Conservation (phyloP, 2,329 filamentous ascomycete genomes). For the Leptosphaerulina australis region DNA sequence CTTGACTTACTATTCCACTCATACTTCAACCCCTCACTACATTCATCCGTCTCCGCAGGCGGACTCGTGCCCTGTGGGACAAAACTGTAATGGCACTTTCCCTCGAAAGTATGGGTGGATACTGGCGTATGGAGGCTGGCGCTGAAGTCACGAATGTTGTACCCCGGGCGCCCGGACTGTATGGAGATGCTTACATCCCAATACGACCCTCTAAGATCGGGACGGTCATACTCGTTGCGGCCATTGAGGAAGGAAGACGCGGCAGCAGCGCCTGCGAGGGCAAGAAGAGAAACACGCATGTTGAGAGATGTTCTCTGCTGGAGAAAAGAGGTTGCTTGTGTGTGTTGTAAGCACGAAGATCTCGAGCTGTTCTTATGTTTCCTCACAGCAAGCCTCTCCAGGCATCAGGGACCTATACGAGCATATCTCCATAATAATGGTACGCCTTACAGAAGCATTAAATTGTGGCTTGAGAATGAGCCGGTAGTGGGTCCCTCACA, state of each 20-base stretch:
- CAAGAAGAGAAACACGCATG: conserved; percentile 17
- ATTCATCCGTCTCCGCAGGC: conserved; percentile 15
- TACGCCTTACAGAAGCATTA: conserved; percentile 16
- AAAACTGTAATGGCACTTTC: conserved; percentile 23
- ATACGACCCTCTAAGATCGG: conserved; percentile 15
- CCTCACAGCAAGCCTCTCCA: background rate
- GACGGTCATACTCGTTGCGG: conserved; percentile 3
- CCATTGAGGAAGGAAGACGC: conserved; percentile 1
- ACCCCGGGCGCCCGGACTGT: conserved; percentile 20
- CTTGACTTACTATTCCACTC: conserved; percentile 22
- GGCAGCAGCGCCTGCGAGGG: conserved; percentile 6
- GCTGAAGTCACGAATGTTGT: conserved; percentile 16
- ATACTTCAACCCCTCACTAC: conserved; percentile 12
- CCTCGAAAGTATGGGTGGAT: background rate
- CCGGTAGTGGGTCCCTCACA: background rate
- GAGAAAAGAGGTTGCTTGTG: too few species aligned
- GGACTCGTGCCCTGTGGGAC: conserved; percentile 19
- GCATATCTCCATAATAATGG: conserved; percentile 11
- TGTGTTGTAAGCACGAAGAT: too few species aligned
- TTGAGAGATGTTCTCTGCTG: background rate
- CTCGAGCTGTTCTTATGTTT: conserved; percentile 10
- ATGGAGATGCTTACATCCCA: conserved; percentile 20
- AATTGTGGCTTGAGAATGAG: conserved; percentile 5
- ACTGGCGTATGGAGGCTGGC: conserved; percentile 9
- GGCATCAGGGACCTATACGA: conserved; percentile 18